Evolutionary conservation across 345 rosid genomes (phyloP).

Genomic region (Eutrema heterophyllum): DNA sequence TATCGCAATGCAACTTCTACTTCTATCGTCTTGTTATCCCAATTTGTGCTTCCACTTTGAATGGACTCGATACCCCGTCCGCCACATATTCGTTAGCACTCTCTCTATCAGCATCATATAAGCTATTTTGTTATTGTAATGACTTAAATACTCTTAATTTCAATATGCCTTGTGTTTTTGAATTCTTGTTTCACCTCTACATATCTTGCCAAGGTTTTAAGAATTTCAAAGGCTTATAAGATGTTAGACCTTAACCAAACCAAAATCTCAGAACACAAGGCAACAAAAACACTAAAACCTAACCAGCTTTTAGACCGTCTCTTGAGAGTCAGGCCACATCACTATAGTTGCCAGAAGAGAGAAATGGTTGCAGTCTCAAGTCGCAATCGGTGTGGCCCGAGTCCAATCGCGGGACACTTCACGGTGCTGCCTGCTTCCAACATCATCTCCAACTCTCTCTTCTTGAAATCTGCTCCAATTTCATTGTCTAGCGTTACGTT

Average conservation of each 20-base stretch:
- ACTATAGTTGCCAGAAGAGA: conserved; percentile 68
- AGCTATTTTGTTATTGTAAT: not conserved
- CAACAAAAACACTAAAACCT: not conserved
- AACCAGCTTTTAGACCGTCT: conserved; percentile 8
- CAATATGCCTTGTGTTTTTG: not conserved
- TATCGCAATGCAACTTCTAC: not conserved
- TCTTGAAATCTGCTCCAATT: conserved; percentile 9
- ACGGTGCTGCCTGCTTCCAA: conserved; percentile 56
- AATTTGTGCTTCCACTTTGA: not conserved
- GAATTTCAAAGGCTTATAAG: not conserved
- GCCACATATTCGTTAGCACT: not conserved
- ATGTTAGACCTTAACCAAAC: not conserved
- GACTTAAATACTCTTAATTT: not conserved
- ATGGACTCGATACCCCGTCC: not conserved
- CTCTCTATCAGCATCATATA: not conserved
- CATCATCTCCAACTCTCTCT: conserved; percentile 48
- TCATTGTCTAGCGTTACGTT: not conserved
- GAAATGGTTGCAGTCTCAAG: conserved; percentile 73
- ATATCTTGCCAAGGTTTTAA: too few relatives aligned
- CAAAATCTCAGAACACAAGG: not conserved
- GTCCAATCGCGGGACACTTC: too few relatives aligned
- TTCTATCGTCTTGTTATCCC: not conserved
- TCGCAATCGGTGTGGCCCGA: too few relatives aligned
- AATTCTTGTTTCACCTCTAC: not conserved
- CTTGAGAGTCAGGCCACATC: conserved; percentile 71